Evolutionary conservation across 345 rosid species (phyloP).

Genomic region (Triadica sebifera): DNA sequence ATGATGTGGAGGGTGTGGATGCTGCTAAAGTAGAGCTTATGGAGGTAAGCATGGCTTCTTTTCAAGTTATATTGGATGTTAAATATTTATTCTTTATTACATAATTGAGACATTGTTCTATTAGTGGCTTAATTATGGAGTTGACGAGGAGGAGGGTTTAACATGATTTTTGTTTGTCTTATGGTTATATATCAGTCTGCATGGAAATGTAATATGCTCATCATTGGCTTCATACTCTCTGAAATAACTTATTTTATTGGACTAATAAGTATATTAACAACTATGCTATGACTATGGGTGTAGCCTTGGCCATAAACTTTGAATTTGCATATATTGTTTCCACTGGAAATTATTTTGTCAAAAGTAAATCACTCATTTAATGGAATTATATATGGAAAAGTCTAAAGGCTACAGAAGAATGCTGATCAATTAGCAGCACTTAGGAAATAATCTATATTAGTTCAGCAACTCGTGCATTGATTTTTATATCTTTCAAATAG

Average conservation of each 20-base stretch:
- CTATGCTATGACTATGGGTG: neutral
- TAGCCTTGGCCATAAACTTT: no score
- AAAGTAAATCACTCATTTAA: neutral
- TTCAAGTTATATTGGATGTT: constrained; percentile 3
- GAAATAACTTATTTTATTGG: constrained; percentile 1
- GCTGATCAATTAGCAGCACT: neutral
- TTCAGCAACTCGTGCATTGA: neutral
- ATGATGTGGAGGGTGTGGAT: constrained; percentile 97
- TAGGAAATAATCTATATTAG: no score
- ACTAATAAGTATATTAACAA: neutral
- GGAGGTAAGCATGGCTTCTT: constrained; percentile 80
- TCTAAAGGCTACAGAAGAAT: neutral
- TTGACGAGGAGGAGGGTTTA: neutral
- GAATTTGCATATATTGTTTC: neutral
- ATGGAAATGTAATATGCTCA: neutral
- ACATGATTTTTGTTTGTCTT: neutral
- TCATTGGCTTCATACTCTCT: neutral
- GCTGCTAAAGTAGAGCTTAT: constrained; percentile 85
- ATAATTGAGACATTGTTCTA: constrained; percentile 6
- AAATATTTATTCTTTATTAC: neutral
- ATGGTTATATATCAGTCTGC: neutral
- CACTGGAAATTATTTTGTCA: neutral
- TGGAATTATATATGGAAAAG: neutral
- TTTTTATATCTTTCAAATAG: neutral
- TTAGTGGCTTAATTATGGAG: neutral